Percentiles rank a stretch among this genome's conserved stretches.
Evolutionary conservation across 2,329 filamentous ascomycete species (phyloP).

Genomic region (Aspergillus bombycis): DNA sequence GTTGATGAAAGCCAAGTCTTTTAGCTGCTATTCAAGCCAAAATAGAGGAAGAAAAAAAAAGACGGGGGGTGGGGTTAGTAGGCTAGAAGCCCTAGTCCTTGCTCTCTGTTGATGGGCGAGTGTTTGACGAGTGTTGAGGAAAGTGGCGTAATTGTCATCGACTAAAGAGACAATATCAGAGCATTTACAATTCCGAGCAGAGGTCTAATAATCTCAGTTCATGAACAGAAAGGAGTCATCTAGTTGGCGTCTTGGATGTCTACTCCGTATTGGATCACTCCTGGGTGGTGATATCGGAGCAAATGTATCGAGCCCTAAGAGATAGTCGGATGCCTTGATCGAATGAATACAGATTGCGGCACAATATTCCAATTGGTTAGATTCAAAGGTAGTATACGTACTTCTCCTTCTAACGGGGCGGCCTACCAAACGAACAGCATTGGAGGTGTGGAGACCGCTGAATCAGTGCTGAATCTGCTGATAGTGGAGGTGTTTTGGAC

Average conservation of each 20-base stretch:
- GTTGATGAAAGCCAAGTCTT: too few species aligned
- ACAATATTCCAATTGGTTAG: background rate
- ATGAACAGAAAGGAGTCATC: background rate
- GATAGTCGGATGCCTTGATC: background rate
- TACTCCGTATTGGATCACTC: background rate
- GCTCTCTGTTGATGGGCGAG: background rate
- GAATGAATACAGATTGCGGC: background rate
- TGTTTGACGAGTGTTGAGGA: too few species aligned
- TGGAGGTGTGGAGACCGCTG: background rate
- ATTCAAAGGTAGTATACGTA: background rate
- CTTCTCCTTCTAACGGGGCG: background rate
- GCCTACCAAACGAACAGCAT: background rate
- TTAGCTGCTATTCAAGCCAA: background rate
- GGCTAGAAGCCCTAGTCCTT: too few species aligned
- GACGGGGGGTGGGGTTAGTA: too few species aligned
- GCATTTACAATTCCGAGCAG: too few species aligned
- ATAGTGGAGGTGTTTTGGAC: background rate
- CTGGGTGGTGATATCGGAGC: background rate
- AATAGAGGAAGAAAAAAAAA: too few species aligned
- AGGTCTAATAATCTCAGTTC: background rate
- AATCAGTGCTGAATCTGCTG: background rate
- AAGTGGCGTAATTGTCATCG: background rate
- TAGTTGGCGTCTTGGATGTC: too few species aligned
- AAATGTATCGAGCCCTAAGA: background rate
- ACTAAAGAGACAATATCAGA: background rate